phyloP scores from a whole-genome alignment of 208 protist species.

The Strigomonas oncopelti region DNA sequence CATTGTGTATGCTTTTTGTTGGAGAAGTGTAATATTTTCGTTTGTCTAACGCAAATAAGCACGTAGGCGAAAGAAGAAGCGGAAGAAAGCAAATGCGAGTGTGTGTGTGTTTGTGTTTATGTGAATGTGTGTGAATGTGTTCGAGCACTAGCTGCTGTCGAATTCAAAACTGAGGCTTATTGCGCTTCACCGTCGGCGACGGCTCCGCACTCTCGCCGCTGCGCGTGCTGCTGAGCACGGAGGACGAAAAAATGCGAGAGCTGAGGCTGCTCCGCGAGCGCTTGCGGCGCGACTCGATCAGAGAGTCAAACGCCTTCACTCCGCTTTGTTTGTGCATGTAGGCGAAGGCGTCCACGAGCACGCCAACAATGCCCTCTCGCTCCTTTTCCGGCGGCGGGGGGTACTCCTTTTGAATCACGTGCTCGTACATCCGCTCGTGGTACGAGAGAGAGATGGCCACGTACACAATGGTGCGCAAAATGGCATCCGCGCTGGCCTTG shows the following conservation, averaged over 20 bases:
- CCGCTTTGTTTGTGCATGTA: slow-evolving; percentile 68
- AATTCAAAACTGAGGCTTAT: slow-evolving; percentile 12
- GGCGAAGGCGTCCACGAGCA: slow-evolving; percentile 75
- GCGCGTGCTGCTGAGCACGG: slow-evolving; percentile 13
- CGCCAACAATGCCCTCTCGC: slow-evolving; percentile 55
- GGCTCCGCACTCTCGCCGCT: slow-evolving; percentile 31
- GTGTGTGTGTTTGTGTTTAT: too few species aligned
- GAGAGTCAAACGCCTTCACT: slow-evolving; percentile 56
- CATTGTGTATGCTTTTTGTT: not conserved
- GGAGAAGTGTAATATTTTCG: not conserved
- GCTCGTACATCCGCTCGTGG: slow-evolving; percentile 22
- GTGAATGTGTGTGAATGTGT: too few species aligned
- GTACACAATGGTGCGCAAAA: slow-evolving; percentile 54
- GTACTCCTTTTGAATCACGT: slow-evolving; percentile 6
- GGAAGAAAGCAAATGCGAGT: not conserved
- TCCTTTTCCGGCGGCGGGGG: slow-evolving; percentile 30
- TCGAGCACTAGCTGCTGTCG: too few species aligned
- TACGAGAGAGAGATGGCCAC: slow-evolving; percentile 33
- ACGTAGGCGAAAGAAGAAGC: not conserved
- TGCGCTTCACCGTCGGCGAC: slow-evolving; percentile 23
- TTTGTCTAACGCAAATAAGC: not conserved
- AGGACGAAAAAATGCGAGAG: not conserved
- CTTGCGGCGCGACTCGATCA: slow-evolving; percentile 56
- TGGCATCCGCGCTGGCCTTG: slow-evolving; percentile 30
- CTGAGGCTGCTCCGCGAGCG: slow-evolving; percentile 18